Conservation (phyloP, 495 filamentous ascomycete genomes). For the Darksidea phi region DNA sequence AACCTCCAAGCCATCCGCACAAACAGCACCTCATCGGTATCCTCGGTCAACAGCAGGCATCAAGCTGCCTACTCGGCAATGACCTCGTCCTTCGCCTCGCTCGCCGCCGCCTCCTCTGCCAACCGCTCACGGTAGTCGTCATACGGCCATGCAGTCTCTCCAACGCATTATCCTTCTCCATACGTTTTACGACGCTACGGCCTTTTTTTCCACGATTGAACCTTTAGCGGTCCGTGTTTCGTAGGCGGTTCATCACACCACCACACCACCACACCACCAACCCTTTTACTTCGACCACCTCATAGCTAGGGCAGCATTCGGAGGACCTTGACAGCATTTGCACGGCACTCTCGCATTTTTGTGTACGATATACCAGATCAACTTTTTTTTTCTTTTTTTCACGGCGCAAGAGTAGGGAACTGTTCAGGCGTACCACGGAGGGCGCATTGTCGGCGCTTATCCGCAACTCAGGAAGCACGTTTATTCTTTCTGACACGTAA, state of each 20-base stretch:
- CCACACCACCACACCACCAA: neutral
- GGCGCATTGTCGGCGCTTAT: neutral
- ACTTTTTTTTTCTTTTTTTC: neutral
- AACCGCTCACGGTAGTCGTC: slow-evolving; percentile 12
- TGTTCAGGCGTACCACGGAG: slow-evolving; percentile 12
- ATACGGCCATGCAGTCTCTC: neutral
- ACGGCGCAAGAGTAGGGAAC: neutral
- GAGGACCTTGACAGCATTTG: slow-evolving; percentile 16
- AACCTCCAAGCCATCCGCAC: slow-evolving; percentile 34
- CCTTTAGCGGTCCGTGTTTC: slow-evolving; percentile 16
- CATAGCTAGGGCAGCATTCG: slow-evolving; percentile 19
- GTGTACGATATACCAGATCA: slow-evolving; percentile 13
- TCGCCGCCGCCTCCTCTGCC: slow-evolving; percentile 16
- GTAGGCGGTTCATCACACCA: neutral
- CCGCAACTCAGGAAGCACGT: neutral
- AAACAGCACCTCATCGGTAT: slow-evolving; percentile 27
- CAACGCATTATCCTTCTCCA: neutral
- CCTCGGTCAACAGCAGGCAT: slow-evolving; percentile 8
- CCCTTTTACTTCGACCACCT: neutral
- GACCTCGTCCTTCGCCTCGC: slow-evolving; percentile 38
- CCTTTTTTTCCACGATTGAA: neutral
- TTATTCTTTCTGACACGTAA: too few species aligned
- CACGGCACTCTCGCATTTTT: slow-evolving; percentile 12
- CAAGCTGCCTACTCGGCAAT: slow-evolving; percentile 35
- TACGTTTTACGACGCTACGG: neutral